A percentile compares a stretch with the other conserved stretches of the same genome.
These are phyloP conservation scores for Cardamine chenopodiifolia DNA, from an alignment of 345 rosid genomes.

Conservation along the genomic window DNA sequence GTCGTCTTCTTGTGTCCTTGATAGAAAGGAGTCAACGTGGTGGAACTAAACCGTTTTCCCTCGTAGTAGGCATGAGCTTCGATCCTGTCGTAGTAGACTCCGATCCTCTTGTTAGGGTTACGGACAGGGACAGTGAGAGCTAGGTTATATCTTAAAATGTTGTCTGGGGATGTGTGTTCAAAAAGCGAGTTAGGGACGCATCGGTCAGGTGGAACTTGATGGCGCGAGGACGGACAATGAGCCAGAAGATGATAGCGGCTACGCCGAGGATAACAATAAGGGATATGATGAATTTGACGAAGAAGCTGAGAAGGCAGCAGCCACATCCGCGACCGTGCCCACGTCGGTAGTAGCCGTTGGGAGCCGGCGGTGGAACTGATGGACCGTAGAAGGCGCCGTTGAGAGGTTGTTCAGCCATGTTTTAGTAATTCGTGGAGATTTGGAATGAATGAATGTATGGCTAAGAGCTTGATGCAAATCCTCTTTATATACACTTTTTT, in stretches of 20 bases:
- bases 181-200: slow-evolving; percentile 57
- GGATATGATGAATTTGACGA: slow-evolving; percentile 51
- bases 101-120: slow-evolving; percentile 69
- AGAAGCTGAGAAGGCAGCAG: slow-evolving; percentile 61
- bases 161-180: slow-evolving; percentile 44
- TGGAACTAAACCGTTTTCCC: slow-evolving; percentile 45
- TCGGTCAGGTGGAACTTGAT: slow-evolving; percentile 55
- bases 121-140: slow-evolving; percentile 54
- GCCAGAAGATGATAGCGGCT: slow-evolving; percentile 60
- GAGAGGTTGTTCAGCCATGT: slow-evolving; percentile 50
- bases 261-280: slow-evolving; percentile 50
- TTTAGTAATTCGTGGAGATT: slow-evolving; percentile 22
- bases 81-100: slow-evolving; percentile 56
- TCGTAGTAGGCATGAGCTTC: slow-evolving; percentile 54
- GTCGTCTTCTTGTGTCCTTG: slow-evolving; percentile 85
- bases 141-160: slow-evolving; percentile 49
- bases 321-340: slow-evolving; percentile 58
- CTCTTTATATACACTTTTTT: slow-evolving; percentile 28
- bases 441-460: slow-evolving; percentile 18
- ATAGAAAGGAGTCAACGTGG: slow-evolving; percentile 52
- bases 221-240: slow-evolving; percentile 62
- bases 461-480: slow-evolving; percentile 20
- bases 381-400: slow-evolving; percentile 83
- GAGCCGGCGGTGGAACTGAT: slow-evolving; percentile 56
- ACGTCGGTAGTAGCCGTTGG: slow-evolving; percentile 48